Evolutionary conservation across 768 basidiomycete species (phyloP).

Genomic region (Exidia glandulosa): DNA sequence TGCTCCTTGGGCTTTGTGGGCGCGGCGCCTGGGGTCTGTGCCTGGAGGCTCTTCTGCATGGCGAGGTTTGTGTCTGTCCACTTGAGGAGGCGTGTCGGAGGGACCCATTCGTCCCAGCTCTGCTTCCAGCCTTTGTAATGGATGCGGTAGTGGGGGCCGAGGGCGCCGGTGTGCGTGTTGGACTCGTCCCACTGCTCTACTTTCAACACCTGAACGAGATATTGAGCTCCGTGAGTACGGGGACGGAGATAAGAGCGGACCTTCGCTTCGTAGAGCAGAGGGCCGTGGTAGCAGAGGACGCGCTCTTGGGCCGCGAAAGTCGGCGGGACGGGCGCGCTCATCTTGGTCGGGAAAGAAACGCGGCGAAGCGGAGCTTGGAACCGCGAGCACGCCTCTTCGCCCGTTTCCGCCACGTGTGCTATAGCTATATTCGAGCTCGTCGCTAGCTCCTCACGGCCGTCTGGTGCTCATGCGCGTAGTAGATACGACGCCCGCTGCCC

Average conservation of each 20-base stretch:
- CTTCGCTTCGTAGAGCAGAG: slow-evolving; percentile 92
- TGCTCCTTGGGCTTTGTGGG: slow-evolving; percentile 19
- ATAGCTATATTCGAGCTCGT: not conserved
- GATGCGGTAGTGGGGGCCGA: slow-evolving; percentile 83
- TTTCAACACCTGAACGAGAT: slow-evolving; percentile 45
- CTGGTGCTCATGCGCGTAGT: no score
- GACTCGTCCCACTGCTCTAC: slow-evolving; percentile 52
- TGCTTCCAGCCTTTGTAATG: slow-evolving; percentile 99
- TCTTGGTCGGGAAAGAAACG: not conserved
- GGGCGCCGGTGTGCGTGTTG: slow-evolving; percentile 43
- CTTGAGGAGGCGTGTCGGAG: slow-evolving; percentile 68
- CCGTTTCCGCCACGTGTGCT: not conserved
- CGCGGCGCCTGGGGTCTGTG: slow-evolving; percentile 11
- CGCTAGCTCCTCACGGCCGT: not conserved
- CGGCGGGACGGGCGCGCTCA: not conserved
- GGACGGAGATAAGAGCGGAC: slow-evolving; percentile 14
- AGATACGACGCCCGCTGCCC: no score
- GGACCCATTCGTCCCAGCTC: slow-evolving; percentile 99
- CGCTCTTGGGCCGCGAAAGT: slow-evolving; percentile 56
- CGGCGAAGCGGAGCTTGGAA: not conserved
- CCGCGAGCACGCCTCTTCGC: not conserved
- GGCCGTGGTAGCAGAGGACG: slow-evolving; percentile 90
- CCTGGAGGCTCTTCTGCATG: slow-evolving; percentile 59
- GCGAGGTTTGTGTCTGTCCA: slow-evolving; percentile 69
- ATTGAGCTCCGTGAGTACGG: not conserved